Evolutionary conservation across 306 rosid genomes (phyloP).

Genomic region (Oxytropis ochrocephala): DNA sequence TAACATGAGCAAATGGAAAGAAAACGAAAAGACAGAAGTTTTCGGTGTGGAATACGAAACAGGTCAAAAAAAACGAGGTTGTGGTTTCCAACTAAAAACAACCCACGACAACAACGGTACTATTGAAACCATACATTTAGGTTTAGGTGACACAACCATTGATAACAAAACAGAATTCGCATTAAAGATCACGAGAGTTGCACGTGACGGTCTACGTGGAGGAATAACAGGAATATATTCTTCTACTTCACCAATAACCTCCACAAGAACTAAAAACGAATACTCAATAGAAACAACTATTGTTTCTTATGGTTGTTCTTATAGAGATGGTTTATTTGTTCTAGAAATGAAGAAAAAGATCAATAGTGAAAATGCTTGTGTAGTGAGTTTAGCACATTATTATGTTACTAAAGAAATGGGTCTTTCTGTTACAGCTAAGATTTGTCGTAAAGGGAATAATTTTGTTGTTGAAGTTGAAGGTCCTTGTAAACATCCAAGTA

Average conservation of each 20-base stretch:
- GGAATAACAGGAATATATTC: conserved; percentile 12
- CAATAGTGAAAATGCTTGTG: not conserved
- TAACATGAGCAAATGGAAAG: conserved; percentile 4
- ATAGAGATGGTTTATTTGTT: conserved; percentile 13
- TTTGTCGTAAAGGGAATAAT: not conserved
- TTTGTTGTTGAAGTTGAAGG: conserved; percentile 16
- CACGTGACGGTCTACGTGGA: not conserved
- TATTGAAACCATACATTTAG: not conserved
- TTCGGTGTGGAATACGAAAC: conserved; percentile 10
- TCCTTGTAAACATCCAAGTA: conserved; percentile 22
- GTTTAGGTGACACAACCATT: not conserved
- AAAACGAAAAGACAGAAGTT: not conserved
- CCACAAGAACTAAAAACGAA: not conserved
- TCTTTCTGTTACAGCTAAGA: conserved; percentile 20
- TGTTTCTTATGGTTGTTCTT: not conserved
- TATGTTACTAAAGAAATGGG: conserved; percentile 14
- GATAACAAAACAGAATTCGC: conserved; percentile 1
- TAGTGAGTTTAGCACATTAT: conserved; percentile 16
- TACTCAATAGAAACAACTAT: not conserved
- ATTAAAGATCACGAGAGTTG: not conserved
- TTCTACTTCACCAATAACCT: not conserved
- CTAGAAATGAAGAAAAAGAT: conserved; percentile 10
- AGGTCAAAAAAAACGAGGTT: not conserved
- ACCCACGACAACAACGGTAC: not conserved
- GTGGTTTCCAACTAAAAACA: conserved; percentile 13